Evolutionary conservation across 2,329 filamentous ascomycete species (phyloP).

Genomic region (Hypoxylon sp.): DNA sequence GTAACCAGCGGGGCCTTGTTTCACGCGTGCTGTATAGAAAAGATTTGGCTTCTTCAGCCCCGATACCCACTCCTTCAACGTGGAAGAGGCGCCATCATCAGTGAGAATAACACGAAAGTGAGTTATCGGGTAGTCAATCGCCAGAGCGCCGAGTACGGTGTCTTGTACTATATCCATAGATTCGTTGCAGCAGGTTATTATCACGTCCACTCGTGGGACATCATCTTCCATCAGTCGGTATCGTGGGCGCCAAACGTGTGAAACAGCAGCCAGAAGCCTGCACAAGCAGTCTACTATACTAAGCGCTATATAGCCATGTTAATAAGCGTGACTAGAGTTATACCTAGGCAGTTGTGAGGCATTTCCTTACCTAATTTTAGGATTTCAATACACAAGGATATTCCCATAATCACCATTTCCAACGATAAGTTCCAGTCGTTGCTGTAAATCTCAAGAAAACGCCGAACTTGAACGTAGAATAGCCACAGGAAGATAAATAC

Average conservation of each 20-base stretch:
- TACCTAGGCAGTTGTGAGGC: not conserved
- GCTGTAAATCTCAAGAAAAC: slow-evolving; percentile 1
- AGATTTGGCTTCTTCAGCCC: slow-evolving; percentile 5
- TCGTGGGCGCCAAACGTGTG: slow-evolving; percentile 3
- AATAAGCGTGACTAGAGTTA: not conserved
- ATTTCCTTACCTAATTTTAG: not conserved
- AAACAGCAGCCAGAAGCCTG: not conserved
- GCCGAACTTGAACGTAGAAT: not conserved
- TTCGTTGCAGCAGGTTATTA: slow-evolving; percentile 21
- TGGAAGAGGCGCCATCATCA: slow-evolving; percentile 1
- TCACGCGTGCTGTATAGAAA: slow-evolving; percentile 19
- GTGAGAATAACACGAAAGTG: not conserved
- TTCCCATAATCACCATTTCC: not conserved
- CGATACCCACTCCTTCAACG: not conserved
- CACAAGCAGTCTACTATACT: not conserved
- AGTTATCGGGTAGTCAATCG: slow-evolving; percentile 10
- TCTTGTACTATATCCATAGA: slow-evolving; percentile 11
- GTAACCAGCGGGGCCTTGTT: slow-evolving; percentile 1
- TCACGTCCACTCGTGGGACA: slow-evolving; percentile 12
- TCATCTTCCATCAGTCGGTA: slow-evolving; percentile 1
- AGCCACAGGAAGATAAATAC: not conserved
- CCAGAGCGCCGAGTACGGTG: slow-evolving; percentile 18
- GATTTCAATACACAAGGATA: slow-evolving; percentile 1
- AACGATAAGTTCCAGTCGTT: not conserved
- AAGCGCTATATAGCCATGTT: not conserved